These are phyloP conservation scores for Pichia sorboxylosa DNA, from an alignment of 1,139 yeast species.

Conservation along the genomic window DNA sequence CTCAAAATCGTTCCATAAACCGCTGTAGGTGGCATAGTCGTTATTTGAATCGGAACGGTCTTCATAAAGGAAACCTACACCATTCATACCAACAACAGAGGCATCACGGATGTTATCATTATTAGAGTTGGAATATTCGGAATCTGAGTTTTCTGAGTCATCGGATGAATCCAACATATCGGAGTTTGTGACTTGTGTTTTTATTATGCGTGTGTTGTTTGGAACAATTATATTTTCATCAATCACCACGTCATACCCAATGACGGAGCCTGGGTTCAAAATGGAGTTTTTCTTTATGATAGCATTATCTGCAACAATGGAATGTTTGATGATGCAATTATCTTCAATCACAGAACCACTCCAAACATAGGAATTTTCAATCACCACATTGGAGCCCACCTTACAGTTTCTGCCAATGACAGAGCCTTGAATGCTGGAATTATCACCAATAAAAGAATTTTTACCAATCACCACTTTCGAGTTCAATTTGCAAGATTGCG, in stretches of 20 bases:
- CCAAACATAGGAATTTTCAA: slow-evolving; percentile 77
- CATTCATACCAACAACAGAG: slow-evolving; percentile 22
- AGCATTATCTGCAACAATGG: slow-evolving; percentile 62
- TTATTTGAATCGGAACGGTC: slow-evolving; percentile 24
- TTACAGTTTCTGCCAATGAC: slow-evolving; percentile 78
- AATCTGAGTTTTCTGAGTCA: slow-evolving; percentile 9
- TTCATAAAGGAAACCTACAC: slow-evolving; percentile 28
- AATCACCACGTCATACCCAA: slow-evolving; percentile 62
- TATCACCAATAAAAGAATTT: slow-evolving; percentile 54
- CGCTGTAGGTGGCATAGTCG: slow-evolving; percentile 23
- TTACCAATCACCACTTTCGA: slow-evolving; percentile 71
- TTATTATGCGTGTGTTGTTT: slow-evolving; percentile 40
- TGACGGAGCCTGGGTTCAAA: slow-evolving; percentile 60
- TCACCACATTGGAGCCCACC: slow-evolving; percentile 66
- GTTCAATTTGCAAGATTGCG: slow-evolving; percentile 81
- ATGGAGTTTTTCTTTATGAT: slow-evolving; percentile 39
- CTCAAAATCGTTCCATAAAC: slow-evolving; percentile 48
- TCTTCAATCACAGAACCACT: slow-evolving; percentile 68
- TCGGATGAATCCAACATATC: slow-evolving; percentile 6
- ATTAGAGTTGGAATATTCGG: slow-evolving; percentile 3
- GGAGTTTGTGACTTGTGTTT: slow-evolving; percentile 27
- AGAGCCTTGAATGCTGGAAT: slow-evolving; percentile 44
- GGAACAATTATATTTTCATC: slow-evolving; percentile 40
- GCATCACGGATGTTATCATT: neutral
- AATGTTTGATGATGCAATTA: slow-evolving; percentile 40